These are phyloP conservation scores for Sordaria brevicollis DNA, from an alignment of 495 filamentous ascomycete species.

Conservation along the genomic window DNA sequence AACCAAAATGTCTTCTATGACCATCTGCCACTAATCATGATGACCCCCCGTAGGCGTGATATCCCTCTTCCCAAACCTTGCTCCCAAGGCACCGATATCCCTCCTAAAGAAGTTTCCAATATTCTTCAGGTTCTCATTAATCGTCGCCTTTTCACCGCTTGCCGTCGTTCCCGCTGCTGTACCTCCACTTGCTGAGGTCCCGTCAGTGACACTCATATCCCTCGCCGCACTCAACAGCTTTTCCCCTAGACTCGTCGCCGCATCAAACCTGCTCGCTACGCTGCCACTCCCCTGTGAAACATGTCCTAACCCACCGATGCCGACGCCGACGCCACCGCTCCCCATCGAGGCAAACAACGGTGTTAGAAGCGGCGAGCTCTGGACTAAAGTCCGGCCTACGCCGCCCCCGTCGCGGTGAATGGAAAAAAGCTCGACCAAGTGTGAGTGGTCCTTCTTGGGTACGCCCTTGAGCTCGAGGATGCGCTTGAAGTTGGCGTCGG, in stretches of 20 bases:
- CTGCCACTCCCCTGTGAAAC: constrained; percentile 30
- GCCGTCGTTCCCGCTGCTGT: constrained; percentile 14
- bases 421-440: constrained; percentile 80
- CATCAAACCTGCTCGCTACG: constrained; percentile 61
- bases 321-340: neutral
- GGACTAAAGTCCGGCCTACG: constrained; percentile 45
- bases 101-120: constrained; percentile 93
- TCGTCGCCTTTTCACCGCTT: constrained; percentile 52
- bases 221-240: constrained; percentile 70
- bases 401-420: constrained; percentile 60
- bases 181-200: constrained; percentile 48
- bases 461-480: constrained; percentile 91
- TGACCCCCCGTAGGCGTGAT: constrained; percentile 19
- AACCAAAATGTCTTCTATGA: too few species aligned
- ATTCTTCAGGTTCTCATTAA: constrained; percentile 88
- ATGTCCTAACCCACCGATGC: constrained; percentile 15
- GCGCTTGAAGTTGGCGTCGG: constrained; percentile 91
- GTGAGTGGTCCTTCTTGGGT: constrained; percentile 67
- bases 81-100: constrained; percentile 75
- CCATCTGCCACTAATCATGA: constrained; percentile 1
- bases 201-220: constrained; percentile 61
- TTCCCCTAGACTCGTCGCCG: constrained; percentile 58
- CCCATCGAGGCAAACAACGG: constrained; percentile 40
- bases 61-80: constrained; percentile 52
- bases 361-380: constrained; percentile 50